phyloP scores from a whole-genome alignment of 2,329 filamentous ascomycete genomes.

The Escovopsis weberi region DNA sequence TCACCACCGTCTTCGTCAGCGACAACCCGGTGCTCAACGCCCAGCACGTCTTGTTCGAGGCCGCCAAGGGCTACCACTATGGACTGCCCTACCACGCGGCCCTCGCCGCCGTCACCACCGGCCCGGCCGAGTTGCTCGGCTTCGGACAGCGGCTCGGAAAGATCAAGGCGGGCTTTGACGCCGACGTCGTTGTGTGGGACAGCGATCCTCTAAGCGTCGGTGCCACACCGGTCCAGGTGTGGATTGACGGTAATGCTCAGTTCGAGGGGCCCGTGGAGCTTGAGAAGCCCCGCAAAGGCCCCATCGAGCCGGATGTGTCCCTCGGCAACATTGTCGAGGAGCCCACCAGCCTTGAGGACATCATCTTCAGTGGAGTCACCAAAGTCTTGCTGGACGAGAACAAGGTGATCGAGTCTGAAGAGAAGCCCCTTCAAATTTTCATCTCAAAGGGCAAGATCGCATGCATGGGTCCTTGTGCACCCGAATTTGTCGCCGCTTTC shows the following conservation, averaged over 20 bases:
- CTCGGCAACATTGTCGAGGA: constrained; percentile 29
- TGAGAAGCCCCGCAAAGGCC: constrained; percentile 28
- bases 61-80: constrained; percentile 44
- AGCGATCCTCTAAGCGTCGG: constrained; percentile 46
- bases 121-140: constrained; percentile 43
- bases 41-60: constrained; percentile 54
- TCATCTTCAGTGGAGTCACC: constrained; percentile 43
- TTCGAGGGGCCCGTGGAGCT: constrained; percentile 37
- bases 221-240: constrained; percentile 45
- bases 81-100: constrained; percentile 47
- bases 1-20: constrained; percentile 54
- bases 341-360: constrained; percentile 20
- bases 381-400: constrained; percentile 34
- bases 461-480: constrained; percentile 39
- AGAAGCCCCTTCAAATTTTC: constrained; percentile 30
- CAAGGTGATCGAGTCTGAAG: constrained; percentile 19
- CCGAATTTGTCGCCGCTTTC: constrained; percentile 28
- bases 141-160: constrained; percentile 44
- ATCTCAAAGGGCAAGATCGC: constrained; percentile 37
- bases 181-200: constrained; percentile 48
- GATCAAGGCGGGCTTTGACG: constrained; percentile 46
- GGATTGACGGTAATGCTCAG: constrained; percentile 47
- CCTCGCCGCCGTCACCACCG: constrained; percentile 41
- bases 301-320: constrained; percentile 24
- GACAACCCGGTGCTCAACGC: constrained; percentile 58